Base-by-base conservation (phyloP, 352 stramenopile species). In the Globisporangium lucens region DNA sequence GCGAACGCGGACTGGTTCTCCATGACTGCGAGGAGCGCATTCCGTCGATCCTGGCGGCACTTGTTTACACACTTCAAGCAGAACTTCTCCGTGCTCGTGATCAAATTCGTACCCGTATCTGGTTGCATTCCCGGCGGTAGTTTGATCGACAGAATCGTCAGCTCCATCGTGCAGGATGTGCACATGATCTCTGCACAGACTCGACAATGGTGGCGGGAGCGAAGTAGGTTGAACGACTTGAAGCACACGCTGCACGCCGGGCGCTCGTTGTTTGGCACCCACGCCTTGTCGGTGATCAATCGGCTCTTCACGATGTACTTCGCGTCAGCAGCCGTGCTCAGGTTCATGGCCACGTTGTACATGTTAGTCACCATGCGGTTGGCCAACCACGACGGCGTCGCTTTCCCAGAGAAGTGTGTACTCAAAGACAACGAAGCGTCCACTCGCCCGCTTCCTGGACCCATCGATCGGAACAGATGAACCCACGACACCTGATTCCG, bases 131-230 rank as follows among this genome's bases (percentile, higher is more conserved):
- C 72, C 0, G 67, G 61, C 1, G 85, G 85, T n/a, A 93, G 68
- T 30, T 79, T 81, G 61, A 73, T 85, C 35, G 81, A 80, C 30
- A 80, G 75, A 36, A 94, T 65, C 0, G 75, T 75, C 17, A 94
- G 67, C 67, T 90, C 83, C 33, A 91, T 76, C 1, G 83, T 94
- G 56, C 85, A 93, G 0, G 74, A 68, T 0, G 79, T 75, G 60
- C 85, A 93, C 83, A 93, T 93, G 67, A 95, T 90, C 64, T 95
- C 87, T 43, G 82, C 85, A 57, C 87, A 95, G 7, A 89, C 82
- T 36, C 85, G 85, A 67, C 87, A 95, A 70, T 95, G 85, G 70
- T 95, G 87, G 41, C 87, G 85, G 51, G 81, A 83, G 1, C 85
- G 83, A 60, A 94, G 69, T 59, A 91, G 66, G 56, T 80, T 86